phyloP scores from a whole-genome alignment of 2,329 filamentous ascomycete genomes.

The Clonostachys byssicola region DNA sequence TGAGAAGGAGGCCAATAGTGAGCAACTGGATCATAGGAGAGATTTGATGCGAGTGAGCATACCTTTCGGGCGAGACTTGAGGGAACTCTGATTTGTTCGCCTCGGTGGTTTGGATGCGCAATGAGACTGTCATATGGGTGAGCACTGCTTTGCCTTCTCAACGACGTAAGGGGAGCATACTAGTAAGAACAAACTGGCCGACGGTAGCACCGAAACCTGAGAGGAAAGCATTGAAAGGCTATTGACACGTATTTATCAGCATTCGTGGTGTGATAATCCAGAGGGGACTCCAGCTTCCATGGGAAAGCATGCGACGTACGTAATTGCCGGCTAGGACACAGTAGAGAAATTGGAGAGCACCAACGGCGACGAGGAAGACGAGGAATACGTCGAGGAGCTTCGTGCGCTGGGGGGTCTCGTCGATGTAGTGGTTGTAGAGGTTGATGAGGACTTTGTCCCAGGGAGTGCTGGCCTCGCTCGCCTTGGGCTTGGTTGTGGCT shows the following conservation, averaged over 20 bases:
- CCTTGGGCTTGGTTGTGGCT: constrained; percentile 8
- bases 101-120: constrained; percentile 88
- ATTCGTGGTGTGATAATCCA: not conserved
- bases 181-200: constrained; percentile 95
- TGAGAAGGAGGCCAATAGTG: not conserved
- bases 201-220: constrained; percentile 92
- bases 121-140: constrained; percentile 42
- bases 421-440: constrained; percentile 74
- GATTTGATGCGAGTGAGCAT: constrained; percentile 13
- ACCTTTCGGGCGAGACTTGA: constrained; percentile 77
- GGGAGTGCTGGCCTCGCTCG: constrained; percentile 18
- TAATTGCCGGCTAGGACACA: constrained; percentile 91
- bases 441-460: constrained; percentile 60
- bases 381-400: constrained; percentile 92
- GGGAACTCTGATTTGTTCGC: constrained; percentile 77
- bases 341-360: constrained; percentile 89
- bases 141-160: not conserved
- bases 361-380: constrained; percentile 79
- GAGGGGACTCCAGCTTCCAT: not conserved
- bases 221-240: constrained; percentile 99
- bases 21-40: not conserved
- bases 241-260: constrained; percentile 3
- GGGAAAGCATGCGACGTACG: constrained; percentile 53
- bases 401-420: constrained; percentile 81
- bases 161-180: constrained; percentile 34